Evolutionary conservation across 257 asterid genomes (phyloP).

Genomic region (Cruciata laevipes): DNA sequence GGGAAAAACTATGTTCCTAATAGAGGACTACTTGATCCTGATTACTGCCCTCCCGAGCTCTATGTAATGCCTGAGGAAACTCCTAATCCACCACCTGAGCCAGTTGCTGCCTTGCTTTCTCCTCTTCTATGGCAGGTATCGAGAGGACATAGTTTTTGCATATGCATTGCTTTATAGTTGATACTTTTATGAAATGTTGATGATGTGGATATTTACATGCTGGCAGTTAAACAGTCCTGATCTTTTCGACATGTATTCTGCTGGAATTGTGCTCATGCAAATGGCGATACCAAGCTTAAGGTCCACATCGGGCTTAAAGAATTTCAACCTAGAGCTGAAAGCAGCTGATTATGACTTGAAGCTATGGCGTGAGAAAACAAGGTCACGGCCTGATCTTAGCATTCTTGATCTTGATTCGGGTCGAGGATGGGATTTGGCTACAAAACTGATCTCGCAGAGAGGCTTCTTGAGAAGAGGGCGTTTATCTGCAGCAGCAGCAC

Average conservation of each 20-base stretch:
- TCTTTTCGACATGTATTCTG: slow-evolving; percentile 90
- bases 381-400: slow-evolving; percentile 61
- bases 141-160: neutral
- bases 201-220: slow-evolving; percentile 6
- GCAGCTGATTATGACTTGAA: slow-evolving; percentile 70
- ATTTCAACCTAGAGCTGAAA: slow-evolving; percentile 72
- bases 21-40: slow-evolving; percentile 83
- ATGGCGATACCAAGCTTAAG: slow-evolving; percentile 81
- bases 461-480: slow-evolving; percentile 51
- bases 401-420: slow-evolving; percentile 91
- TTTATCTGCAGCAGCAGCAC: slow-evolving; percentile 81
- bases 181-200: neutral
- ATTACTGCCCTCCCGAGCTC: slow-evolving; percentile 95
- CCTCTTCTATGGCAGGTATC: slow-evolving; percentile 88
- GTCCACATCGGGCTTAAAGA: slow-evolving; percentile 68
- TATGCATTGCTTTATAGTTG: neutral
- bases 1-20: slow-evolving; percentile 86
- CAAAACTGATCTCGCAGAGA: slow-evolving; percentile 75
- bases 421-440: slow-evolving; percentile 95
- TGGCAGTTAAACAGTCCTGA: slow-evolving; percentile 90
- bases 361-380: slow-evolving; percentile 72
- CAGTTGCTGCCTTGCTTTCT: slow-evolving; percentile 85
- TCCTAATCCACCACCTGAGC: slow-evolving; percentile 96
- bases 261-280: slow-evolving; percentile 86
- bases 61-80: slow-evolving; percentile 97